Conservation (phyloP, 352 stramenopile species). For the Elongisporangium undulatum region DNA sequence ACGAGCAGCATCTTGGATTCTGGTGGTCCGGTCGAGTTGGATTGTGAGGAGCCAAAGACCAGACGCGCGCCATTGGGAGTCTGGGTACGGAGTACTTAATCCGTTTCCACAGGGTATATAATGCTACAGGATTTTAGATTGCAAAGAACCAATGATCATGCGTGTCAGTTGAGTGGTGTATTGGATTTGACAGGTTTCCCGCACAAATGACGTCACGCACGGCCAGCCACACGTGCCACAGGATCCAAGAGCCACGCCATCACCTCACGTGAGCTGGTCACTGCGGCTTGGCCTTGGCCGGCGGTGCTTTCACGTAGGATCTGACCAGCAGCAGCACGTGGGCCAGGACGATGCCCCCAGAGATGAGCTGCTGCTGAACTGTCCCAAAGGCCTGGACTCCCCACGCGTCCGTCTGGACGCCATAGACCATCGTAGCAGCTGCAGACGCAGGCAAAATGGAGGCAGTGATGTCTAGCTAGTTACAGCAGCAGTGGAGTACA, state of each 20-base stretch:
- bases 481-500: not conserved
- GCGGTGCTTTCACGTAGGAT: constrained; percentile 6
- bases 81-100: not conserved
- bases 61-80: not conserved
- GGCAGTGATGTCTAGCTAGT: not conserved
- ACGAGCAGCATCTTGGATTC: constrained; percentile 28
- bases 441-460: not conserved
- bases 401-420: constrained; percentile 43
- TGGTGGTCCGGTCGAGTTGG: constrained; percentile 2
- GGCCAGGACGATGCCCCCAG: constrained; percentile 37
- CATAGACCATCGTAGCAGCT: constrained; percentile 45
- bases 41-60: constrained; percentile 7
- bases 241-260: not conserved
- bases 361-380: constrained; percentile 41
- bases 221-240: not conserved
- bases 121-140: not conserved
- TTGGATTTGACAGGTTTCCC: not conserved
- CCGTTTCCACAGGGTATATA: not conserved
- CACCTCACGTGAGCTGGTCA: not conserved
- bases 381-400: constrained; percentile 20
- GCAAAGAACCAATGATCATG: not conserved
- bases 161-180: not conserved
- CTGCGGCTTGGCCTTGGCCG: constrained; percentile 4
- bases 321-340: constrained; percentile 41
- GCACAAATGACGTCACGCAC: not conserved